Base-by-base conservation (phyloP, 108 stramenopile species). In the Craspedostauros australis region DNA sequence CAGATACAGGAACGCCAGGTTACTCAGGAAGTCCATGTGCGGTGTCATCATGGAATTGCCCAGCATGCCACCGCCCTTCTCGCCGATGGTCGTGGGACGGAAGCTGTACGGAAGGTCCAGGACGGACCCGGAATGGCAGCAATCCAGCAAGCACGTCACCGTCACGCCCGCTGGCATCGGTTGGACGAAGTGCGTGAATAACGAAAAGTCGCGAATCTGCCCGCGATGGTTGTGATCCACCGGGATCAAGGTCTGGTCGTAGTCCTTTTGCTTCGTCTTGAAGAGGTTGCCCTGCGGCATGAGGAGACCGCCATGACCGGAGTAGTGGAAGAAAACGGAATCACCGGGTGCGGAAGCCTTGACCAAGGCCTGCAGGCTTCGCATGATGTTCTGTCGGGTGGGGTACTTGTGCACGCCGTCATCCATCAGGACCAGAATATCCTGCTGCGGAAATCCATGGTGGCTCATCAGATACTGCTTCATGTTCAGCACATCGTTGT, bases 61-160 rank as follows among this genome's bases (percentile, higher is more conserved):
- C n/a, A n/a, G n/a, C n/a, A n/a, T n/a, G n/a, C n/a, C n/a, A n/a
- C n/a, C n/a, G n/a, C n/a, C n/a, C n/a, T n/a, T n/a, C n/a, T n/a
- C n/a, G n/a, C n/a, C n/a, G n/a, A n/a, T n/a, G n/a, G n/a, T n/a
- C n/a, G n/a, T n/a, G n/a, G n/a, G n/a, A n/a, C n/a, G n/a, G n/a
- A n/a, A n/a, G n/a, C n/a, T n/a, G n/a, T n/a, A 86, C 27, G 84
- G 84, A 7, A 86, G 44, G 53, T 86, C 84, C n/a, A 86, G 51
- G 15, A 77, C 70, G 12, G 80, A 83, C 7, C 91, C 91, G 22
- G 76, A 79, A 56, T 93, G 91, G 64, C 88, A 90, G 67, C 56
- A 66, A 44, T 66, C 64, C 18, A 66, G 34, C 4, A 66, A 18
- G n/a, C 80, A 53, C 8, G 39, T 66, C 25, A 66, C 16, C 9